Evolutionary conservation across 1,284 basidiomycete genomes (phyloP).

Genomic region (Malassezia caprae): DNA sequence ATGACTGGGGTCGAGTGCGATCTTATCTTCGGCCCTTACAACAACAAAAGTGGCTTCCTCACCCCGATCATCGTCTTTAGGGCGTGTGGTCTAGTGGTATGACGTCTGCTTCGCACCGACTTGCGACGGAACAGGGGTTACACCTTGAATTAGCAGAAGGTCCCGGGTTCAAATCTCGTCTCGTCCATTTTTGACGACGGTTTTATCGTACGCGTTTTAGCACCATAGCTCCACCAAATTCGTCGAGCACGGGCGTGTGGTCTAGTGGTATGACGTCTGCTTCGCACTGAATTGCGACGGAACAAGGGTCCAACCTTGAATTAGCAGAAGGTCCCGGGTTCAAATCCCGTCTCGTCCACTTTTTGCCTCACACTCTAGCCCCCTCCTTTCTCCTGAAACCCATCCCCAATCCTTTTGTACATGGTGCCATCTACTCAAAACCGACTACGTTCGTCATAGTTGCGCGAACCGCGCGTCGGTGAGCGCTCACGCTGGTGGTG

Average conservation of each 20-base stretch:
- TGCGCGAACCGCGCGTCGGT: conserved; percentile 15
- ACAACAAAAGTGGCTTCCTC: not conserved
- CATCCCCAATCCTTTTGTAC: not conserved
- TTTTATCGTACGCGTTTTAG: conserved; percentile 9
- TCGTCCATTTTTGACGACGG: conserved; percentile 20
- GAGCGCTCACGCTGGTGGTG: conserved; percentile 15
- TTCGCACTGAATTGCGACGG: conserved; percentile 16
- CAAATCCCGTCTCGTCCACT: conserved; percentile 21
- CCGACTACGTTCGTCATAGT: conserved; percentile 17
- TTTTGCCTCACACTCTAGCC: conserved; percentile 3
- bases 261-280: conserved; percentile 24
- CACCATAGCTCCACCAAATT: no score
- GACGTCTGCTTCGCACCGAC: conserved; percentile 20
- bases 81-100: conserved; percentile 24
- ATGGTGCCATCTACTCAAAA: conserved; percentile 5
- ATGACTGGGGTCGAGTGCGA: no score
- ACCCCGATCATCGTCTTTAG: not conserved
- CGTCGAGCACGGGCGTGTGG: conserved; percentile 13
- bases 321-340: conserved; percentile 23
- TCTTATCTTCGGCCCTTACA: not conserved
- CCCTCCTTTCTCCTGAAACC: not conserved
- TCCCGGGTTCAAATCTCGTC: conserved; percentile 23
- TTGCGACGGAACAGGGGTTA: conserved; percentile 12
- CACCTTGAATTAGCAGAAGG: conserved; percentile 16
- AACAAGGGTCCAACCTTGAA: conserved; percentile 6